These are phyloP conservation scores for Boletus edulis DNA, from an alignment of 768 basidiomycete species.

Conservation along the genomic window DNA sequence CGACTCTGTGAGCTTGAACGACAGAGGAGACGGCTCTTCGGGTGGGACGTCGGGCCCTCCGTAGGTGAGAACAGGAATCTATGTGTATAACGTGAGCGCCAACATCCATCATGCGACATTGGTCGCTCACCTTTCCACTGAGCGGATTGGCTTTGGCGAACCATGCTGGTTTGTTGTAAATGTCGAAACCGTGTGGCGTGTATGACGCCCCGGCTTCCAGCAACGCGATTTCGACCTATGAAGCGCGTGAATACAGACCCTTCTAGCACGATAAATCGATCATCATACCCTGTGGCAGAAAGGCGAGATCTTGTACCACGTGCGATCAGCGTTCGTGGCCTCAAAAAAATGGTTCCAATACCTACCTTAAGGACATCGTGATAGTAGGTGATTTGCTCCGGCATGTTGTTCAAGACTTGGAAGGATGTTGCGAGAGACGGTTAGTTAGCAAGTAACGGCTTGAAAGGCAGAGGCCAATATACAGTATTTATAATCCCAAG, in stretches of 20 bases:
- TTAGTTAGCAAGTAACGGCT: no score
- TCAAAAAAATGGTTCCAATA: neutral
- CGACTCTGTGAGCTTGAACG: constrained; percentile 62
- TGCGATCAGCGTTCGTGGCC: neutral
- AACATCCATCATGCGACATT: no score
- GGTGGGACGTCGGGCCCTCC: constrained; percentile 55
- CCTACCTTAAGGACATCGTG: constrained; percentile 35
- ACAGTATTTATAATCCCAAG: neutral
- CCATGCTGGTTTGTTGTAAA: constrained; percentile 66
- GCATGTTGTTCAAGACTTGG: neutral
- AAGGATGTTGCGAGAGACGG: no score
- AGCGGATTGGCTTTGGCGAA: constrained; percentile 62
- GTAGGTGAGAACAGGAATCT: constrained; percentile 60
- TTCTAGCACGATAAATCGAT: neutral
- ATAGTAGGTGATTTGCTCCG: constrained; percentile 40
- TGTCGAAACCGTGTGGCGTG: constrained; percentile 52
- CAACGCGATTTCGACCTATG: constrained; percentile 56
- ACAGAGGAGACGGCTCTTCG: constrained; percentile 54
- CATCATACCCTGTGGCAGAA: constrained; percentile 49
- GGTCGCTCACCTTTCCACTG: constrained; percentile 46
- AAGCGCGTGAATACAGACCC: neutral
- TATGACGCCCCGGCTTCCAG: constrained; percentile 49
- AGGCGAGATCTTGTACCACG: constrained; percentile 44
- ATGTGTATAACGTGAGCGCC: neutral
- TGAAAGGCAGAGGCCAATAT: no score